Evolutionary conservation across 176 grass and related monocot genomes (phyloP), one percentile per base, ranked within the genome.

Genomic region (Bothriochloa decipiens): DNA sequence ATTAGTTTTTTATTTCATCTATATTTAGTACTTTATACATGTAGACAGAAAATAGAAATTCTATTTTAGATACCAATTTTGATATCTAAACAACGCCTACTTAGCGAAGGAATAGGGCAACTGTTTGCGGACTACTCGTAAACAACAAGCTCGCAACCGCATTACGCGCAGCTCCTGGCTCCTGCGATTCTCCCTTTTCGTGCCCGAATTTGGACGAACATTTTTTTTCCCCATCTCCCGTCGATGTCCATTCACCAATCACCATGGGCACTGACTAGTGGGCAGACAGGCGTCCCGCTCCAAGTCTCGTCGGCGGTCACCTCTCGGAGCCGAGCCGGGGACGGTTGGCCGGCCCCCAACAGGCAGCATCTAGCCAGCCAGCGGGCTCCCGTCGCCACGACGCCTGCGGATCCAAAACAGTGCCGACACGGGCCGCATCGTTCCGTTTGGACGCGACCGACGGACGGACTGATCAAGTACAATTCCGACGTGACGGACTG

Each of bases 361-460:
- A 20, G 26, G 11, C 53, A 23, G 57, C 52, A 22, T 6, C 47
- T 8, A 49, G 42, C 42, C 12, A 13, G 35, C 35, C 35, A 7
- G 20, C 17, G 7, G 7, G 53, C 15, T 28, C 3, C 22, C 3
- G 0, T 45, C 36, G 15, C 57, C 55, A 72, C 27, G 83, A 82
- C 52, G 78, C 42, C 22, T 20, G 83, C 67, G 15, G 79, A 68
- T 17, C 80, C 84, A 75, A 79, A 80, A 79, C 80, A 53, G 75
- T 90, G 80, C 75, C 84, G 80, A 74, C 80, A 90, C 69, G 78
- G 35, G 22, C 8, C 22, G 36, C 36, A 37, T 37, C 36, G 36
- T 37, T 37, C 4, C 36, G 36, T 37, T 37, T 37, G 29, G 29
- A 32, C 29, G 29, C 29, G 29, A 32, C 29, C 29, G 29, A 32